Percentiles rank a stretch among this genome's conserved stretches.
phyloP scores from a whole-genome alignment of 164 flowering plant species.

The Chimonanthus praecox region DNA sequence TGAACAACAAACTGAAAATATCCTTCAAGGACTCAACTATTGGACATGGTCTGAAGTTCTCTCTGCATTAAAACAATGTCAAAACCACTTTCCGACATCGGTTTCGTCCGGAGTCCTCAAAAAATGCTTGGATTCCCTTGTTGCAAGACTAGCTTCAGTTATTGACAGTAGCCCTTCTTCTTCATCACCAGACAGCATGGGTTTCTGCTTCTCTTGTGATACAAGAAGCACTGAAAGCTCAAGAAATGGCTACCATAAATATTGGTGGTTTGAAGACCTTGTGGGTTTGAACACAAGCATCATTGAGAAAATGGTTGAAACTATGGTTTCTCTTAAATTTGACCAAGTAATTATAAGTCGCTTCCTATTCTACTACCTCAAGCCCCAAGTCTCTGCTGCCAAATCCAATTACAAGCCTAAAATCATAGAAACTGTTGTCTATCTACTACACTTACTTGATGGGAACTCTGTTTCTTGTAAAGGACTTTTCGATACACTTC shows the following conservation, averaged over 20 bases:
- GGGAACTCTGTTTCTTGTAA: conserved; percentile 43
- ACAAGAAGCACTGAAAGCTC: conserved; percentile 41
- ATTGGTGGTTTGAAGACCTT: conserved; percentile 84
- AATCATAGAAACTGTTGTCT: conserved; percentile 33
- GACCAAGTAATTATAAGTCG: conserved; percentile 40
- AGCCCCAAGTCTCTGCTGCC: conserved; percentile 29
- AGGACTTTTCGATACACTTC: conserved; percentile 49
- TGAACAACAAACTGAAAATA: conserved; percentile 33
- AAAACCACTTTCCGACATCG: conserved; percentile 21
- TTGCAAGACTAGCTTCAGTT: conserved; percentile 26
- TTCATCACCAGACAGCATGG: conserved; percentile 40
- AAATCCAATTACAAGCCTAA: conserved; percentile 31
- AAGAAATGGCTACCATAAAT: conserved; percentile 16
- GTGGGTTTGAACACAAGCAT: conserved; percentile 26
- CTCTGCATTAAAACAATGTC: conserved; percentile 41
- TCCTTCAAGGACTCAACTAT: conserved; percentile 30
- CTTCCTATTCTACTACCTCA: conserved; percentile 63
- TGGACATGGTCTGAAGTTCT: conserved; percentile 68
- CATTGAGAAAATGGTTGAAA: conserved; percentile 26
- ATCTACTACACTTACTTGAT: conserved; percentile 48
- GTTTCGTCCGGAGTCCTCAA: conserved; percentile 24
- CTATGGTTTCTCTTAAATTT: conserved; percentile 41
- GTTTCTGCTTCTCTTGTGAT: conserved; percentile 42
- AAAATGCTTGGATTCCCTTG: conserved; percentile 35
- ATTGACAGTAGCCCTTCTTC: conserved; percentile 28